Conservation (phyloP, 2,329 filamentous ascomycete genomes). For the Lecanosticta acicola region DNA sequence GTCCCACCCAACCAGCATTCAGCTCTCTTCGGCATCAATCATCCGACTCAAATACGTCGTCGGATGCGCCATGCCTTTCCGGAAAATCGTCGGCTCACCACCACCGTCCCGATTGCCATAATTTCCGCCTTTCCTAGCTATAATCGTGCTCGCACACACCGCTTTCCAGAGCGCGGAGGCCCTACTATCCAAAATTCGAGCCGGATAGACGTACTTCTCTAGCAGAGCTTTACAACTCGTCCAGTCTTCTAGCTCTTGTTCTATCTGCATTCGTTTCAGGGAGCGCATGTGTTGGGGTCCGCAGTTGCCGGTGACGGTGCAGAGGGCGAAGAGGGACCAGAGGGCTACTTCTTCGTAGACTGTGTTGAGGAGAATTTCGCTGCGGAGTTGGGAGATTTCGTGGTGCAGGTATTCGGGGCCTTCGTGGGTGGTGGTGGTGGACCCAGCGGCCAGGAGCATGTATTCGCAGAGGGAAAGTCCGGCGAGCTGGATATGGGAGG, state of each 20-base stretch:
- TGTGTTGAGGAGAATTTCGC: constrained; percentile 14
- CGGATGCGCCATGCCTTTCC: constrained; percentile 13
- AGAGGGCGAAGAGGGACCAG: constrained; percentile 18
- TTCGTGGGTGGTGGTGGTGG: background rate
- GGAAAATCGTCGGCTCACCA: constrained; percentile 10
- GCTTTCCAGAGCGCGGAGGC: constrained; percentile 16
- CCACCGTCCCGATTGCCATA: constrained; percentile 6
- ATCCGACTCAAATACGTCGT: constrained; percentile 10
- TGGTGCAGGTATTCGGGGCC: background rate
- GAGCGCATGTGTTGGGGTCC: constrained; percentile 15
- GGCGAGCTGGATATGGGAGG: constrained; percentile 16
- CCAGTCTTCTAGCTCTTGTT: constrained; percentile 9
- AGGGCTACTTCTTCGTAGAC: constrained; percentile 18
- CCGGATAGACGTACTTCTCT: constrained; percentile 10
- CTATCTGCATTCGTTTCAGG: constrained; percentile 12
- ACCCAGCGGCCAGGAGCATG: constrained; percentile 10
- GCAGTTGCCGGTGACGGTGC: constrained; percentile 14
- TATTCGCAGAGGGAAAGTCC: constrained; percentile 13
- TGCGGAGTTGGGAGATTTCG: constrained; percentile 9
- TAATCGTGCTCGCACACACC: constrained; percentile 11
- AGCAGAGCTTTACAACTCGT: constrained; percentile 3
- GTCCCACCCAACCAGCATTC: background rate
- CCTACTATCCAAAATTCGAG: constrained; percentile 9
- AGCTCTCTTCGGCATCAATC: constrained; percentile 9
- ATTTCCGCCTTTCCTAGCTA: no score